Conservation (phyloP, 768 basidiomycete genomes). For the Leucocoprinus birnbaumii region DNA sequence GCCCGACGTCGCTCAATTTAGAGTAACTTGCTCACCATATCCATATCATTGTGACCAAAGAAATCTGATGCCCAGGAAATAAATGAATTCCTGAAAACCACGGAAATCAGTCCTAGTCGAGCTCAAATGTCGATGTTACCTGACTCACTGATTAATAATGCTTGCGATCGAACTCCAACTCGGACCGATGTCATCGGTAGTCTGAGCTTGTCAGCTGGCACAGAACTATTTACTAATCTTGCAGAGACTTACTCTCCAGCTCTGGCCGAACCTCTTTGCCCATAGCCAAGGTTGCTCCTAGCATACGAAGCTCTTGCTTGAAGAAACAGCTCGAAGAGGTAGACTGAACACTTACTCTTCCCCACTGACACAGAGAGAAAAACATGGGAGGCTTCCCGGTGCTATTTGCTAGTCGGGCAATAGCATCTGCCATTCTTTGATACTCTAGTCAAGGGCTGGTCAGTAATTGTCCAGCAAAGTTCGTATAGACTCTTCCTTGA, state of each 20-base stretch:
- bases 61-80: slow-evolving; percentile 61
- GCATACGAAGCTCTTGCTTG: not conserved
- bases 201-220: slow-evolving; percentile 28
- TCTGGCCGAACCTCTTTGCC: slow-evolving; percentile 58
- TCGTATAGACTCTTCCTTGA: not conserved
- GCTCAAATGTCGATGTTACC: not conserved
- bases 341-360: slow-evolving; percentile 38
- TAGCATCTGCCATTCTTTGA: slow-evolving; percentile 58
- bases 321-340: too few species aligned
- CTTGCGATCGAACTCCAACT: slow-evolving; percentile 47
- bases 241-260: slow-evolving; percentile 53
- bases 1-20: too few species aligned
- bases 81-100: slow-evolving; percentile 54
- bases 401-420: slow-evolving; percentile 41
- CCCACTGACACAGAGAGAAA: slow-evolving; percentile 69
- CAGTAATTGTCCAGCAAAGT: too few species aligned
- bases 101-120: not conserved
- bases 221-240: not conserved
- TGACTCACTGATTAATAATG: slow-evolving; percentile 52
- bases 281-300: slow-evolving; percentile 66
- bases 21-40: slow-evolving; percentile 64
- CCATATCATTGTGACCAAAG: slow-evolving; percentile 67
- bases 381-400: slow-evolving; percentile 54
- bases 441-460: slow-evolving; percentile 44
- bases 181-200: slow-evolving; percentile 50